phyloP scores from a whole-genome alignment of 2,329 filamentous ascomycete species.

The Huntiella abstrusa region DNA sequence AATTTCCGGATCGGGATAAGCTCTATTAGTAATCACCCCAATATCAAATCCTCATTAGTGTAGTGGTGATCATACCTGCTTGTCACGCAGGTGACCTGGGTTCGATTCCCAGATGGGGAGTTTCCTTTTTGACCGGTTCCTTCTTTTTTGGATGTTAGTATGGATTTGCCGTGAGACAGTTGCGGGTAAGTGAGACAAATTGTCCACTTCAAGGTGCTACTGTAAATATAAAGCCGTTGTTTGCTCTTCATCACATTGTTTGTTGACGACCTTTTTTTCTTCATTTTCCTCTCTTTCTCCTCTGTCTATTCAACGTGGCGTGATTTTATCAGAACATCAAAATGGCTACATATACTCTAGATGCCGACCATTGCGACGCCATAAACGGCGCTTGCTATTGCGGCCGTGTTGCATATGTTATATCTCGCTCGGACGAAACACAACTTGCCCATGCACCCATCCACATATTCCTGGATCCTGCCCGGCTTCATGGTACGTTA shows the following conservation, averaged over 20 bases:
- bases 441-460: conserved; percentile 34
- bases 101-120: conserved; percentile 11
- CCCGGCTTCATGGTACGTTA: conserved; percentile 36
- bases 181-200: background rate
- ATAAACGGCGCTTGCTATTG: conserved; percentile 57
- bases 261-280: no score
- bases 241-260: no score
- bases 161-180: background rate
- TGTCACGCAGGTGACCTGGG: conserved; percentile 11
- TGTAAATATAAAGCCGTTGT: no score
- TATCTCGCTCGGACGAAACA: conserved; percentile 38
- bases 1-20: no score
- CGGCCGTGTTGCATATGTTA: conserved; percentile 65
- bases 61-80: conserved; percentile 11
- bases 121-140: conserved; percentile 1
- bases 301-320: no score
- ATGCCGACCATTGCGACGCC: no score
- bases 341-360: no score
- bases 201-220: no score
- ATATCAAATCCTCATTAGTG: conserved; percentile 8
- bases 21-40: no score
- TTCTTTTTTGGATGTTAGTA: background rate
- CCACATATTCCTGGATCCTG: conserved; percentile 58
- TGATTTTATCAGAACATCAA: no score
- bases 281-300: no score